Base-by-base conservation (phyloP, 139 green algal genomes). In the Coelastrella sp. region DNA sequence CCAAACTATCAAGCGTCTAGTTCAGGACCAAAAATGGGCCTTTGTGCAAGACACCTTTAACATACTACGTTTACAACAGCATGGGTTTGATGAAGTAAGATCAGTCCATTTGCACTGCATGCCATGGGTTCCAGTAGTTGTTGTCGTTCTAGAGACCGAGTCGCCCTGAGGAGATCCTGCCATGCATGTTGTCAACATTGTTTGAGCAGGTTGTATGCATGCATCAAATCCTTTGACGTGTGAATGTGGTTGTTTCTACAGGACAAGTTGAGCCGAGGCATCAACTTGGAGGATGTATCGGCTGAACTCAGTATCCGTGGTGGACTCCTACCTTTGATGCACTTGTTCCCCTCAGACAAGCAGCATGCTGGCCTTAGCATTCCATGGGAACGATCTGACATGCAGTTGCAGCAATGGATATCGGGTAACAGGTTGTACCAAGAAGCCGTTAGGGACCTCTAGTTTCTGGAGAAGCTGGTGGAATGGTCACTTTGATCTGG, bases 11-110 rank as follows among this genome's bases (percentile, higher is more conserved):
- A 79, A 91, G 71, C 21, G 67, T 62, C 81, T 93, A 25, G 91
- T 93, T 15, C 76, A 82, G 35, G 34, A 86, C 5, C 88, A 91
- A 23, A 93, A 93, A 88, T 93, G 90, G 90, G 85, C 84, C 0
- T 88, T 89, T 11, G 69, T 91, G n/a, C 63, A 71, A 4, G 90
- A 93, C 68, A 90, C 88, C 77, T 83, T 93, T 38, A 30, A 59
- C 35, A 81, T 93, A 79, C 73, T 93, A 67, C 83, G 79, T 1
- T 38, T 93, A 4, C 67, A 80, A 37, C 84, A 87, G 5, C 68
- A 91, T 45, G 69, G 83, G 34, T 93, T 86, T 78, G 64, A 77
- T 17, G 63, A 84, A 60, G 77, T 84, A 40, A 23, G 77, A 5
- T 32, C 21, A 64, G 21, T 27, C 17, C 48, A 57, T 57, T n/a